Conservation (phyloP, 2,329 filamentous ascomycete genomes). For the Ascochyta fabae region DNA sequence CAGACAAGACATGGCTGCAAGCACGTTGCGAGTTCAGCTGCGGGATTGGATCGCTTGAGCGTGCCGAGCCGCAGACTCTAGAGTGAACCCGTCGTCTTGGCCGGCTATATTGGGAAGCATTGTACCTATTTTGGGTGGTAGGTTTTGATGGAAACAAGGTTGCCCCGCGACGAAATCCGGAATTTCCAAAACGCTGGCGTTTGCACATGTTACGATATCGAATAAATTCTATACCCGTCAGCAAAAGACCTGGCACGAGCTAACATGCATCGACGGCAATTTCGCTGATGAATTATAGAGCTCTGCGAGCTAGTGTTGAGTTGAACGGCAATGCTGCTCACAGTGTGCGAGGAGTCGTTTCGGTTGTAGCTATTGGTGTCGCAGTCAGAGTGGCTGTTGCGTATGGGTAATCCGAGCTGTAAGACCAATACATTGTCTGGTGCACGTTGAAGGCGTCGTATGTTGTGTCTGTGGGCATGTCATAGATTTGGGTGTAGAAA, state of each 20-base stretch:
- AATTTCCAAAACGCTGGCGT: too few relatives aligned
- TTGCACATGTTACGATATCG: background rate
- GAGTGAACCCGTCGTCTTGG: background rate
- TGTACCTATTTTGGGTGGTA: background rate
- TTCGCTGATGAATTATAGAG: background rate
- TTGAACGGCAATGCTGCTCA: background rate
- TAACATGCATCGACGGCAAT: background rate
- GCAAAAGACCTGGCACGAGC: background rate
- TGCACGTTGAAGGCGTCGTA: background rate
- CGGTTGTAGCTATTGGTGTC: background rate
- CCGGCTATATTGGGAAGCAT: background rate
- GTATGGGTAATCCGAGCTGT: background rate
- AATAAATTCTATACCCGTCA: background rate
- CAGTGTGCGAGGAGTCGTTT: background rate
- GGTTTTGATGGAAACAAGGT: background rate
- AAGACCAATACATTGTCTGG: background rate
- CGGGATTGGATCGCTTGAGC: slow-evolving; percentile 1
- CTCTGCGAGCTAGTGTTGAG: background rate
- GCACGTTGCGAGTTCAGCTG: background rate
- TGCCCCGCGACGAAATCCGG: background rate
- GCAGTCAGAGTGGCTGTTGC: background rate
- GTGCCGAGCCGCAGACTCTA: background rate
- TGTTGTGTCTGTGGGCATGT: background rate
- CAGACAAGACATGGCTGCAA: background rate
- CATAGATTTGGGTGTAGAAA: slow-evolving; percentile 3